Conservation (phyloP, 2,329 filamentous ascomycete species). For the Neoascochyta sp. region DNA sequence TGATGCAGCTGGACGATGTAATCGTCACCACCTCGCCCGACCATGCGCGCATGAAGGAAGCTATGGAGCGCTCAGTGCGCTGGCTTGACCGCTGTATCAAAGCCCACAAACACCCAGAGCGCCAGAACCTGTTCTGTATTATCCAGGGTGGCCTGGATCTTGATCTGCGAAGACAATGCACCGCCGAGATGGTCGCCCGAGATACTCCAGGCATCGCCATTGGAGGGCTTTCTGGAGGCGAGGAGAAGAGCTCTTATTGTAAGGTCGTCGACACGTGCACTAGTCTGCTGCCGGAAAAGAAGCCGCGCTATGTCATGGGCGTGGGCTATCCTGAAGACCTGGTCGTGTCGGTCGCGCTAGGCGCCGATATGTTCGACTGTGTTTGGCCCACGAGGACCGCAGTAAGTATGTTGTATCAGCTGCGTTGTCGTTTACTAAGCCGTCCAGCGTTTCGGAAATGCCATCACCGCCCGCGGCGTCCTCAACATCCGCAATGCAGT, state of each 20-base stretch:
- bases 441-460: conserved; percentile 77
- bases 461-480: conserved; percentile 76
- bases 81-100: conserved; percentile 96
- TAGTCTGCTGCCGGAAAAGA: conserved; percentile 74
- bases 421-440: no score
- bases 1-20: conserved; percentile 99
- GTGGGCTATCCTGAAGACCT: conserved; percentile 97
- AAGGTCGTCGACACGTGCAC: conserved; percentile 87
- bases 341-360: conserved; percentile 86
- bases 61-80: conserved; percentile 88
- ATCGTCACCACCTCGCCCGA: conserved; percentile 95
- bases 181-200: conserved; percentile 77
- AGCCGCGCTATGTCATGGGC: conserved; percentile 99
- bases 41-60: conserved; percentile 79
- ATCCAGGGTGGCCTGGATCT: conserved; percentile 94
- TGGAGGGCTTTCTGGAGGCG: conserved; percentile 88
- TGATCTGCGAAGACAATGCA: conserved; percentile 79
- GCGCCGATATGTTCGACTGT: conserved; percentile 99
- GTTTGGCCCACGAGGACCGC: conserved; percentile 97
- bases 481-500: conserved; percentile 76
- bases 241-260: conserved; percentile 91
- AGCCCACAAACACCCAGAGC: conserved; percentile 76
- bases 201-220: conserved; percentile 96
- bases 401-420: no score
- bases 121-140: conserved; percentile 96